These are phyloP conservation scores for Stereum hirsutum DNA, from an alignment of 1,284 basidiomycete species.

Conservation along the genomic window DNA sequence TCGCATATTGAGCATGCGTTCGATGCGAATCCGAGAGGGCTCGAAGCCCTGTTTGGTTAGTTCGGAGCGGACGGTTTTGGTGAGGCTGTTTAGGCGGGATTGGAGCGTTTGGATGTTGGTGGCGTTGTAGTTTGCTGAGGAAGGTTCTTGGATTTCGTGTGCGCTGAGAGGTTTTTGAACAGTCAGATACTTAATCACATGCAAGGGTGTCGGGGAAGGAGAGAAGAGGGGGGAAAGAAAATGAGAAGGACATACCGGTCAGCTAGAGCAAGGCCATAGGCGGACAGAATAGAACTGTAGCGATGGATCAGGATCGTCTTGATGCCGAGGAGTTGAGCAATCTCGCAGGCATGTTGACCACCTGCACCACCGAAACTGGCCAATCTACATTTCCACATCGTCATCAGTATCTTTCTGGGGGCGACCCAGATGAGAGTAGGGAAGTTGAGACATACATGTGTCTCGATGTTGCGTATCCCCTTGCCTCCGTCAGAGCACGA, in stretches of 20 bases:
- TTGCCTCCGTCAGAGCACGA: conserved; percentile 83
- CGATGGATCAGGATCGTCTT: conserved; percentile 79
- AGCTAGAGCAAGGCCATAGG: conserved; percentile 84
- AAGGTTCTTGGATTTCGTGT: conserved; percentile 82
- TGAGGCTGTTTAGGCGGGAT: conserved; percentile 60
- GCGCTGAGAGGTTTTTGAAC: conserved; percentile 35
- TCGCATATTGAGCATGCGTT: conserved; percentile 87
- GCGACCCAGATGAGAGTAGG: conserved; percentile 1
- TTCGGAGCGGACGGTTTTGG: conserved; percentile 53
- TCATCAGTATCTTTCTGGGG: neutral
- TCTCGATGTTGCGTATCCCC: conserved; percentile 77
- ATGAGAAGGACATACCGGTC: conserved; percentile 50
- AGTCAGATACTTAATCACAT: neutral
- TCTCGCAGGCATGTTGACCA: conserved; percentile 88
- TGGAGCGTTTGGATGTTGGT: conserved; percentile 45
- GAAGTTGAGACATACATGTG: conserved; percentile 82
- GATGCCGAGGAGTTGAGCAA: conserved; percentile 76
- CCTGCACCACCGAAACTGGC: conserved; percentile 90
- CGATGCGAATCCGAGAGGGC: conserved; percentile 56
- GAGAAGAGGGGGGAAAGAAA: neutral
- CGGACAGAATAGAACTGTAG: conserved; percentile 82
- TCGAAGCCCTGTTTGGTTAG: conserved; percentile 77
- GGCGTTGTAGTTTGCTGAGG: conserved; percentile 62
- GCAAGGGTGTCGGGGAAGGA: too few relatives aligned
- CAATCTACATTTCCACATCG: conserved; percentile 33